These are phyloP conservation scores for Raphanus hybrid DNA, from an alignment of 441 rosid genomes.

Conservation along the genomic window DNA sequence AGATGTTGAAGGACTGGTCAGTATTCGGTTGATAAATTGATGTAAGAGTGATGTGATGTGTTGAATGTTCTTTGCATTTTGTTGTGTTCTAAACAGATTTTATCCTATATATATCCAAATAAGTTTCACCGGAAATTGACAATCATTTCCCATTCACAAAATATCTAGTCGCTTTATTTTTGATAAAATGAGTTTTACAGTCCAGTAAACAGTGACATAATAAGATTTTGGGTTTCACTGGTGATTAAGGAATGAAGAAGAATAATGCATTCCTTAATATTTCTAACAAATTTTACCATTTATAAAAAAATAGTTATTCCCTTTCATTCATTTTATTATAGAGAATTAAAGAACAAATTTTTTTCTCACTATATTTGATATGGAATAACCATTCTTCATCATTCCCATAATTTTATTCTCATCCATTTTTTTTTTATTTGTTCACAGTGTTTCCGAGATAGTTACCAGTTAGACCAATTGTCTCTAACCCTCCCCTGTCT, in stretches of 20 bases:
- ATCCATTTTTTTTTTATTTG: no score
- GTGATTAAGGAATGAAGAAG: no score
- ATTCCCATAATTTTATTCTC: no score
- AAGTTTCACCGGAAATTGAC: neutral
- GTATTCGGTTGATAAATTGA: conserved; percentile 26
- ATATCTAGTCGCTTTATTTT: conserved; percentile 23
- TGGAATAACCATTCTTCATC: no score
- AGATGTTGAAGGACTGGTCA: conserved; percentile 24
- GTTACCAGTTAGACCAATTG: neutral
- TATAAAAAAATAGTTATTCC: no score
- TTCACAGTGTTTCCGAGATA: no score
- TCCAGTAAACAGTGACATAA: conserved; percentile 25
- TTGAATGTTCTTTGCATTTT: conserved; percentile 14
- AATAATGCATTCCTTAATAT: no score
- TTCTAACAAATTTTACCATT: no score
- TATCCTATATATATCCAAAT: conserved; percentile 22
- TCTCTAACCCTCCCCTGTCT: neutral
- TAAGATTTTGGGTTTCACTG: neutral
- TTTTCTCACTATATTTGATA: no score
- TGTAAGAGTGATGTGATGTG: conserved; percentile 22
- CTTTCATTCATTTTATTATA: no score
- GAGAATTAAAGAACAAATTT: no score
- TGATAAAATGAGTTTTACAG: conserved; percentile 16
- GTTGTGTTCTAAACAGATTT: conserved; percentile 20
- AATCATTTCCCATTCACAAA: conserved; percentile 13